Percentiles rank a stretch among this genome's conserved stretches.
Evolutionary conservation across 2,329 filamentous ascomycete species (phyloP).

Genomic region (Arthrocladium fulminans): DNA sequence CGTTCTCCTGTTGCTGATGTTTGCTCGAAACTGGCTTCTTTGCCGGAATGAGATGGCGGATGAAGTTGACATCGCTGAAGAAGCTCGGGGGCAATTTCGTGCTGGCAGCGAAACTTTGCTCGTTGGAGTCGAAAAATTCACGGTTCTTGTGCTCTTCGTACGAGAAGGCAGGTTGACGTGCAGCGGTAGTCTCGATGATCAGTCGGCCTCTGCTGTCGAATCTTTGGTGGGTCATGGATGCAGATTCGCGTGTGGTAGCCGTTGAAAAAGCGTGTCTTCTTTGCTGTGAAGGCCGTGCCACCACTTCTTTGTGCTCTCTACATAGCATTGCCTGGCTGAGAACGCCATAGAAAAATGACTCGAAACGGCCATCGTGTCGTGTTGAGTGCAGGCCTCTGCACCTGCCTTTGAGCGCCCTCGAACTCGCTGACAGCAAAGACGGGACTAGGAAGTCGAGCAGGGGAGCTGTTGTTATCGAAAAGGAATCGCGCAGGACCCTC

Average conservation of each 20-base stretch:
- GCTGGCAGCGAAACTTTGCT: slow-evolving; percentile 16
- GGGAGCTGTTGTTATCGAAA: slow-evolving; percentile 13
- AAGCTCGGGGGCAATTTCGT: slow-evolving; percentile 17
- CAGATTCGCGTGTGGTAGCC: not conserved
- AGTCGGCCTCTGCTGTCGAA: slow-evolving; percentile 5
- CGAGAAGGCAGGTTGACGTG: slow-evolving; percentile 4
- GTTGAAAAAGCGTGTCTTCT: slow-evolving; percentile 4
- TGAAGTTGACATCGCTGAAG: slow-evolving; percentile 16
- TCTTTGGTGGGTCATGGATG: slow-evolving; percentile 3
- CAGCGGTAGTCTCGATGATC: slow-evolving; percentile 5
- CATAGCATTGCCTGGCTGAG: not conserved
- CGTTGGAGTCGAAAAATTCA: slow-evolving; percentile 17
- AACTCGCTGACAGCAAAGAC: not conserved
- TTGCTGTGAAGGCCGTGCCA: not conserved
- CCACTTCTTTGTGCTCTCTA: not conserved
- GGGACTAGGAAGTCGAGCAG: slow-evolving; percentile 20
- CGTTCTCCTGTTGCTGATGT: not conserved
- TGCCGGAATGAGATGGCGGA: slow-evolving; percentile 12
- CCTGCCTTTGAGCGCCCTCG: not conserved
- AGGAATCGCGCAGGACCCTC: slow-evolving; percentile 10
- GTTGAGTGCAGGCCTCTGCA: not conserved
- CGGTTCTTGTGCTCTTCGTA: not conserved
- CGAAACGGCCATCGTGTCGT: not conserved
- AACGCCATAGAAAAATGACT: slow-evolving; percentile 2
- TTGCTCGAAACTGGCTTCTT: not conserved